Conservation (phyloP, 2,329 filamentous ascomycete species). For the Aspergillus sp. region DNA sequence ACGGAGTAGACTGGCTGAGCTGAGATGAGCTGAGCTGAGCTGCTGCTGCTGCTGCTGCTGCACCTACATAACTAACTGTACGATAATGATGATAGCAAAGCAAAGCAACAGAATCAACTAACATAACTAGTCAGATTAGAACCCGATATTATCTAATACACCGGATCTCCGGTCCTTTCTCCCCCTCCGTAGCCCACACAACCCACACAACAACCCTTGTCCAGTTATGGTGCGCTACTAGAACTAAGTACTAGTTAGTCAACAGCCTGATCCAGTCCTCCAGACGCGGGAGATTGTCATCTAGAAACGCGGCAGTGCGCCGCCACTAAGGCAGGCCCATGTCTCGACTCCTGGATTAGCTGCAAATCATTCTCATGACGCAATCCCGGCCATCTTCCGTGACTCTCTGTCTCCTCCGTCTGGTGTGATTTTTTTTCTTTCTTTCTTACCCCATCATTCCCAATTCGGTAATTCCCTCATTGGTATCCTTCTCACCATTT, state of each 20-base stretch:
- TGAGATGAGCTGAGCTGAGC: not conserved
- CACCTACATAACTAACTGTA: not conserved
- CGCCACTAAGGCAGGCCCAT: slow-evolving; percentile 27
- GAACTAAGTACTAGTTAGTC: not conserved
- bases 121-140: not conserved
- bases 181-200: not conserved
- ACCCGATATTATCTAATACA: not conserved
- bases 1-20: not conserved
- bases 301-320: slow-evolving; percentile 26
- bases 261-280: slow-evolving; percentile 10
- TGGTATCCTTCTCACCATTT: not conserved
- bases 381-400: slow-evolving; percentile 22
- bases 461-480: not conserved
- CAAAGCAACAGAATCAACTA: not conserved
- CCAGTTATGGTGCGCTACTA: not conserved
- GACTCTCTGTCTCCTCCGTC: not conserved
- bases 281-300: slow-evolving; percentile 28
- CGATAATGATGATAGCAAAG: not conserved
- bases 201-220: not conserved
- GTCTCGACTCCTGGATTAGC: slow-evolving; percentile 27
- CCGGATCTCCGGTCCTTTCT: not conserved
- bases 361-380: slow-evolving; percentile 28
- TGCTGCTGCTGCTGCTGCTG: too few species aligned
- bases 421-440: slow-evolving; percentile 1
- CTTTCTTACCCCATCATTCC: not conserved